These are phyloP conservation scores for Extremus antarcticus DNA, from an alignment of 495 filamentous ascomycete genomes.

Conservation along the genomic window DNA sequence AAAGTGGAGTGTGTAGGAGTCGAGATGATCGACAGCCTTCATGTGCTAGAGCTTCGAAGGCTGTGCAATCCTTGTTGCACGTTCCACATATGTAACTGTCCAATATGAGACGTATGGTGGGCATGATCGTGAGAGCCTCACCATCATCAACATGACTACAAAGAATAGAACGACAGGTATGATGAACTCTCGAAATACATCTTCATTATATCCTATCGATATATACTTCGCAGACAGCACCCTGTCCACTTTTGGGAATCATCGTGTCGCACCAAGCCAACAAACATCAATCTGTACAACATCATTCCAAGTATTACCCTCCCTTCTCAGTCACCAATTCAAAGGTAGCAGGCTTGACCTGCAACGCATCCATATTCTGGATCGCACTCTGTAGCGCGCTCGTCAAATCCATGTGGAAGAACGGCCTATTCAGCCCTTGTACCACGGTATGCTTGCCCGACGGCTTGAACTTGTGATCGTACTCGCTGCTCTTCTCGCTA, in stretches of 20 bases:
- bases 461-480: conserved; percentile 37
- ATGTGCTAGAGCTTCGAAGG: not conserved
- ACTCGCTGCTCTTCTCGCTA: conserved; percentile 15
- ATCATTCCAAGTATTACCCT: not conserved
- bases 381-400: conserved; percentile 85
- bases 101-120: too few relatives aligned
- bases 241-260: not conserved
- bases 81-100: too few relatives aligned
- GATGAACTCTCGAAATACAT: not conserved
- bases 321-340: not conserved
- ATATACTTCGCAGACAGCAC: not conserved
- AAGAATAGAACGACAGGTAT: not conserved
- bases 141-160: not conserved
- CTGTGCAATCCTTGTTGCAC: not conserved
- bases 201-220: not conserved
- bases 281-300: not conserved
- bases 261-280: not conserved
- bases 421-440: conserved; percentile 73
- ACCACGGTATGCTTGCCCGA: conserved; percentile 51
- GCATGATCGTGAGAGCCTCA: not conserved
- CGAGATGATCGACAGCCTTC: not conserved
- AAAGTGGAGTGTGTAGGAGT: not conserved
- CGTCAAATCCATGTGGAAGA: conserved; percentile 92
- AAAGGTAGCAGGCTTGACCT: not conserved
- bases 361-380: conserved; percentile 53